phyloP scores from a whole-genome alignment of 164 flowering plant genomes.

The Chimonanthus salicifolius region DNA sequence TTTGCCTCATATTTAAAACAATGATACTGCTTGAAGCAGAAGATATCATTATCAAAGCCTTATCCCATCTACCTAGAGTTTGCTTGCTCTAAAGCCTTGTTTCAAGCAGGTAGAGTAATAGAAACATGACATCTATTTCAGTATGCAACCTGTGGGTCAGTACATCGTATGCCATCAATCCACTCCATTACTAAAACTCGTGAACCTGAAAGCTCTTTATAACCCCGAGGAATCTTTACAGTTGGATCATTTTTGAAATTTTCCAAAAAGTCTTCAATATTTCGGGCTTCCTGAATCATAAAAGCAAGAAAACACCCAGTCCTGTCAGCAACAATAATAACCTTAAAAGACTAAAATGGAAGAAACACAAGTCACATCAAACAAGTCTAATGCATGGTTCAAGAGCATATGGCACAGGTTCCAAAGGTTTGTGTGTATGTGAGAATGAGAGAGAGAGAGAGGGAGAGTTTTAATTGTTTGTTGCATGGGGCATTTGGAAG shows the following conservation, averaged over 20 bases:
- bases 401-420: too few species aligned
- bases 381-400: background rate
- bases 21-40: too few species aligned
- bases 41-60: too few species aligned
- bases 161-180: constrained; percentile 99
- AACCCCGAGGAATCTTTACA: constrained; percentile 90
- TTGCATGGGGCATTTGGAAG: too few species aligned
- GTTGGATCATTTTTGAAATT: constrained; percentile 95
- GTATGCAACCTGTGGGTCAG: constrained; percentile 76
- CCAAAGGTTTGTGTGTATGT: too few species aligned
- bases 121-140: background rate
- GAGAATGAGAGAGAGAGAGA: too few species aligned
- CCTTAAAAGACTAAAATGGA: background rate
- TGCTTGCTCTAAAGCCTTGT: background rate
- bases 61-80: background rate
- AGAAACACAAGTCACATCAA: too few species aligned
- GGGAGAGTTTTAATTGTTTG: too few species aligned
- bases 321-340: background rate
- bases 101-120: background rate
- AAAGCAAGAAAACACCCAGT: background rate
- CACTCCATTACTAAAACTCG: constrained; percentile 98
- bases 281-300: constrained; percentile 72
- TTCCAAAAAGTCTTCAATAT: constrained; percentile 87
- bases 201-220: constrained; percentile 73
- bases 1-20: background rate